These are phyloP conservation scores for Alternaria ventricosa DNA, from an alignment of 2,329 filamentous ascomycete genomes.

Conservation along the genomic window DNA sequence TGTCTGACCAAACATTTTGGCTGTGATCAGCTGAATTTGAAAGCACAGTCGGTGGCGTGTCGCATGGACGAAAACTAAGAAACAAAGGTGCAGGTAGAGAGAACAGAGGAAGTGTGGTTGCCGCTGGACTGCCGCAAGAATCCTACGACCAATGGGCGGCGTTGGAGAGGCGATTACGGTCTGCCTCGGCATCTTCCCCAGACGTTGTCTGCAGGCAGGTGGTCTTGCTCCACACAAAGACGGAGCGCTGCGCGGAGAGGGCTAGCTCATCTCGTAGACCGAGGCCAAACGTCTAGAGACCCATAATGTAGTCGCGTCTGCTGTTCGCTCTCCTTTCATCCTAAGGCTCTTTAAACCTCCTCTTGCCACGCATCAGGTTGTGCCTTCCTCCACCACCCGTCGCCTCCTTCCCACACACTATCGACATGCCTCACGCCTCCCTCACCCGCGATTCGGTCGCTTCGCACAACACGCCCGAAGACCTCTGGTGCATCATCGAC, in stretches of 20 bases:
- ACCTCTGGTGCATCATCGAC: slow-evolving; percentile 85
- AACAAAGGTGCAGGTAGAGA: background rate
- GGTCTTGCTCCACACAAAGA: slow-evolving; percentile 16
- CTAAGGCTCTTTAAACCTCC: background rate
- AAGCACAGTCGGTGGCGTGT: background rate
- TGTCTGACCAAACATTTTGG: background rate
- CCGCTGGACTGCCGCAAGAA: background rate
- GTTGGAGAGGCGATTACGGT: background rate
- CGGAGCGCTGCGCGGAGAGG: slow-evolving; percentile 21
- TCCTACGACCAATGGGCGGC: background rate
- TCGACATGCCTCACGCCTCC: slow-evolving; percentile 41
- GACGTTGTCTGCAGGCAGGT: slow-evolving; percentile 10
- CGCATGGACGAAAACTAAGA: background rate
- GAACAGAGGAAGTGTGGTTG: background rate
- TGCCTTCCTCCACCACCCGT: background rate
- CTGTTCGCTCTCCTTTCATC: slow-evolving; percentile 3
- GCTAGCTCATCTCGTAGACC: slow-evolving; percentile 23
- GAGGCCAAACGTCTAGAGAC: slow-evolving; percentile 19
- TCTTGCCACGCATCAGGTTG: background rate
- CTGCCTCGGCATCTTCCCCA: slow-evolving; percentile 33
- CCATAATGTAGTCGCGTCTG: slow-evolving; percentile 14
- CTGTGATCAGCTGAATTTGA: background rate
- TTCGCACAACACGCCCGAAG: slow-evolving; percentile 76
- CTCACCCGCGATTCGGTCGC: slow-evolving; percentile 68
- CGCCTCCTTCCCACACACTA: background rate